phyloP scores from a whole-genome alignment of 495 filamentous ascomycete species.

The Chaetomium tenue region DNA sequence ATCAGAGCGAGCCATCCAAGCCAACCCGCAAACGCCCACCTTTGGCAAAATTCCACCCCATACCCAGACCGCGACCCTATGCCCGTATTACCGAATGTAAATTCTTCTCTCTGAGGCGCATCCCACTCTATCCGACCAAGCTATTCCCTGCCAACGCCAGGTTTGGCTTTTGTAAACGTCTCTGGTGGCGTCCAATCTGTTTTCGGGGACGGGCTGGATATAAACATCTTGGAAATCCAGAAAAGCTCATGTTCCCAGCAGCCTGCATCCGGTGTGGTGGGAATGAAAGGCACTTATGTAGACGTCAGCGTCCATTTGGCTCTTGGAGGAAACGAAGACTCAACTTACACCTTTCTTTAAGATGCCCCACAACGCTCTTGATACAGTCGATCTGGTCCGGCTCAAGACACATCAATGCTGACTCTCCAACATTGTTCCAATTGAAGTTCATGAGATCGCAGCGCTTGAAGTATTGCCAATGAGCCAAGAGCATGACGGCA shows the following conservation, averaged over 20 bases:
- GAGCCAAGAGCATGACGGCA: constrained; percentile 27
- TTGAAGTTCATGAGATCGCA: constrained; percentile 28
- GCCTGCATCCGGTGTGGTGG: constrained; percentile 21
- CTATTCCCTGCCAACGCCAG: constrained; percentile 27
- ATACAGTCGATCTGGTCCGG: constrained; percentile 24
- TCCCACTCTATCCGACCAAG: background rate
- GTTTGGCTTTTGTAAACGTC: constrained; percentile 24
- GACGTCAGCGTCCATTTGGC: background rate
- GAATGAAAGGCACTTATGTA: constrained; percentile 22
- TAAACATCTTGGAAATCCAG: constrained; percentile 35
- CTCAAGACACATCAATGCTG: constrained; percentile 21
- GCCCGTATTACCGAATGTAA: background rate
- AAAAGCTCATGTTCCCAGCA: constrained; percentile 36
- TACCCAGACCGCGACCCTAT: background rate
- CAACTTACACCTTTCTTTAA: constrained; percentile 25
- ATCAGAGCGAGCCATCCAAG: no score
- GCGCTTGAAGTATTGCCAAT: constrained; percentile 36
- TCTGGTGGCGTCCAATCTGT: constrained; percentile 27
- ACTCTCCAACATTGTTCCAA: constrained; percentile 22
- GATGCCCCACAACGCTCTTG: constrained; percentile 14
- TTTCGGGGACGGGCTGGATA: constrained; percentile 8
- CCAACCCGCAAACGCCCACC: no score
- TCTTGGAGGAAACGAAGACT: background rate
- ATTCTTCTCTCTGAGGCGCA: background rate
- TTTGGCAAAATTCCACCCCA: no score